Conservation (phyloP, 352 stramenopile species). For the Phytopythium aichiense region DNA sequence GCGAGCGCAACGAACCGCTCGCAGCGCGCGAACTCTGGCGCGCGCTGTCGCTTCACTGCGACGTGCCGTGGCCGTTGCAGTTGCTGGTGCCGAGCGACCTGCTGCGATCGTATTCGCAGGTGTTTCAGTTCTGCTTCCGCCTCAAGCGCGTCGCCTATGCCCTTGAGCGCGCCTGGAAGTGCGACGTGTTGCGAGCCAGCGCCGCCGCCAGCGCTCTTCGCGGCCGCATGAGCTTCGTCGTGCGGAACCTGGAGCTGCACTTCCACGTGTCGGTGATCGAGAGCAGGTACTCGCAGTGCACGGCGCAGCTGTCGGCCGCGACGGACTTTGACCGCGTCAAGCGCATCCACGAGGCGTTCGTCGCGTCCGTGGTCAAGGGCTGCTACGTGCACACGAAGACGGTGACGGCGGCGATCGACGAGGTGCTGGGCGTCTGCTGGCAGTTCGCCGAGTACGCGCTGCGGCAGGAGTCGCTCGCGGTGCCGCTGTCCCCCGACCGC, state of each 20-base stretch:
- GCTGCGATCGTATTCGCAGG: constrained; percentile 51
- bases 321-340: constrained; percentile 70
- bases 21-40: constrained; percentile 58
- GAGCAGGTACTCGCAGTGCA: constrained; percentile 49
- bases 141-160: constrained; percentile 69
- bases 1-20: constrained; percentile 30
- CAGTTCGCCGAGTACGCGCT: constrained; percentile 63
- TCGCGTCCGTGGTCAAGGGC: constrained; percentile 57
- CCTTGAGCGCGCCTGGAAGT: constrained; percentile 66
- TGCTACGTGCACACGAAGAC: constrained; percentile 72
- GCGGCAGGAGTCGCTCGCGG: constrained; percentile 23
- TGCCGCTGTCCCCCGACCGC: constrained; percentile 22
- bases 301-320: constrained; percentile 41
- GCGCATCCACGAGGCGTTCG: constrained; percentile 62
- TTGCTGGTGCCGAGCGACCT: constrained; percentile 53
- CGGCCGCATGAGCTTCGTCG: constrained; percentile 69
- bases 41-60: constrained; percentile 40
- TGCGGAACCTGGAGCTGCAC: constrained; percentile 67
- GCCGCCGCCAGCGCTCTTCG: constrained; percentile 37
- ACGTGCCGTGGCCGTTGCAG: constrained; percentile 64
- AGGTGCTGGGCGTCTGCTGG: constrained; percentile 65
- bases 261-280: constrained; percentile 82
- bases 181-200: constrained; percentile 21
- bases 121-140: constrained; percentile 81
- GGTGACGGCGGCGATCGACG: constrained; percentile 48